phyloP scores from a whole-genome alignment of 805 yeast species.

The Lachancea sp. region DNA sequence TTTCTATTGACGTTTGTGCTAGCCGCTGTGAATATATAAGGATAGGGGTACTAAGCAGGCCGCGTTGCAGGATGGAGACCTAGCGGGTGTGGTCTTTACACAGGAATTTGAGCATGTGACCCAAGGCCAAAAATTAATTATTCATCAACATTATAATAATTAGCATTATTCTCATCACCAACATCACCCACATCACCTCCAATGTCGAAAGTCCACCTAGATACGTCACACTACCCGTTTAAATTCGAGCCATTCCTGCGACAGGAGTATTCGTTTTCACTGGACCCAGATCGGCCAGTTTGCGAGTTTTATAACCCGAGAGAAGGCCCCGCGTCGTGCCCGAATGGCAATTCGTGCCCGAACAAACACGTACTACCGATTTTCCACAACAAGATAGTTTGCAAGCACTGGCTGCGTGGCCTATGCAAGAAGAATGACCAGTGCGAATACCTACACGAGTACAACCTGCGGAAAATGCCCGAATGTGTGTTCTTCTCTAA shows the following conservation, averaged over 20 bases:
- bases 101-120: no score
- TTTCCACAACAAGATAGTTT: constrained; percentile 73
- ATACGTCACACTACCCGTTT: constrained; percentile 39
- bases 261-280: constrained; percentile 71
- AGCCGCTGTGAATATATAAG: constrained; percentile 23
- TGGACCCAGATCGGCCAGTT: constrained; percentile 84
- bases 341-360: constrained; percentile 78
- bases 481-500: constrained; percentile 86
- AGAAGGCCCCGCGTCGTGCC: constrained; percentile 55
- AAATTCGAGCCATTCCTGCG: constrained; percentile 80
- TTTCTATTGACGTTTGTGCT: constrained; percentile 21
- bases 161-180: background rate
- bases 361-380: constrained; percentile 73
- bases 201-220: constrained; percentile 39
- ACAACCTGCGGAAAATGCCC: constrained; percentile 90
- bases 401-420: constrained; percentile 98
- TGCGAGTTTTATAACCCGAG: constrained; percentile 68
- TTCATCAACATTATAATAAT: background rate
- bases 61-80: background rate
- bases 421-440: constrained; percentile 93
- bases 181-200: background rate
- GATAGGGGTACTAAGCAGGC: background rate
- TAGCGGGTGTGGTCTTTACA: no score
- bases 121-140: no score
- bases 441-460: constrained; percentile 94